These are phyloP conservation scores for Colletotrichum sp. DNA, from an alignment of 2,329 filamentous ascomycete species.

Conservation along the genomic window DNA sequence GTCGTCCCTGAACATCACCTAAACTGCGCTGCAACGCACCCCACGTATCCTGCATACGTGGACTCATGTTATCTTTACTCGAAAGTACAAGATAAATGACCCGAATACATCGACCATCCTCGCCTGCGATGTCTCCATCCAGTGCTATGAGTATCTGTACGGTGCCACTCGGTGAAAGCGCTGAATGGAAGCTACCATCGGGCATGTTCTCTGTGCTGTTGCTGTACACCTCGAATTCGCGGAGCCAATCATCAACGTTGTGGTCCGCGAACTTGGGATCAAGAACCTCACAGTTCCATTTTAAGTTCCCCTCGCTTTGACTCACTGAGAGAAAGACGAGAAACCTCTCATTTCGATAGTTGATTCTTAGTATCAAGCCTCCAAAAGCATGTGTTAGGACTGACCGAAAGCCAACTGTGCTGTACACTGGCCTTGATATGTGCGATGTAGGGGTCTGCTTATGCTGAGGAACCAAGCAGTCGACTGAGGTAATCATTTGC, in stretches of 20 bases:
- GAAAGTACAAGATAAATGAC: background rate
- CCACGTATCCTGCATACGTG: background rate
- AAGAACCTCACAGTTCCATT: slow-evolving; percentile 8
- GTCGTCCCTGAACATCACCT: background rate
- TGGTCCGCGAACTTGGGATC: background rate
- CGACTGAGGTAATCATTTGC: background rate
- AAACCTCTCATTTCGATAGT: background rate
- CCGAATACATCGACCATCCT: slow-evolving; percentile 18
- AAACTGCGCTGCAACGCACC: background rate
- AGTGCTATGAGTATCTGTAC: background rate
- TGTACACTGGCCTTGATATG: slow-evolving; percentile 1
- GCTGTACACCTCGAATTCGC: background rate
- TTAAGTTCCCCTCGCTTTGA: background rate
- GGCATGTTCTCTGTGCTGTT: background rate
- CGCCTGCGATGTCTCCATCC: background rate
- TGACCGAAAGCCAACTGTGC: slow-evolving; percentile 7
- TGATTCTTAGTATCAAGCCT: background rate
- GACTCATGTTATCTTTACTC: background rate
- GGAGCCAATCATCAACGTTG: background rate
- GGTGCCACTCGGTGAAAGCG: background rate
- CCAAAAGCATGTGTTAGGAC: background rate
- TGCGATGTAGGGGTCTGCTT: slow-evolving; percentile 9
- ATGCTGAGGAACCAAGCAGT: slow-evolving; percentile 15
- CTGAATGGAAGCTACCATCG: background rate
- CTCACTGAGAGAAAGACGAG: background rate